A percentile compares a stretch with the other conserved stretches of the same genome.
These are phyloP conservation scores for Monosporascus sp. DNA, from an alignment of 2,329 filamentous ascomycete genomes.

Conservation along the genomic window DNA sequence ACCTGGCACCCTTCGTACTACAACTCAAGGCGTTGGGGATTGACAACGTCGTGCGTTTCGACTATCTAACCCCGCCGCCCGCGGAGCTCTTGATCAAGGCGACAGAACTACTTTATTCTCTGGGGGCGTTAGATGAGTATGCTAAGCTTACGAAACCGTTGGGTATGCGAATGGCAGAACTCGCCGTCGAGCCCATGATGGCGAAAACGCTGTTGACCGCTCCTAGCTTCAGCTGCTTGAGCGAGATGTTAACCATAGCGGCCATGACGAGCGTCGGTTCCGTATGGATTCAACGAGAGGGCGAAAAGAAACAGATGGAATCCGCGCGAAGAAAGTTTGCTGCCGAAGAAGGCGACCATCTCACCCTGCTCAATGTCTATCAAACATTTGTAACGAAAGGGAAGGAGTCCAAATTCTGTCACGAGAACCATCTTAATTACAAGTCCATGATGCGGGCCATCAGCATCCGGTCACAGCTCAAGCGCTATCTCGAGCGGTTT, in stretches of 20 bases:
- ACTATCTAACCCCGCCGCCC: conserved; percentile 82
- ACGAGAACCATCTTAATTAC: conserved; percentile 81
- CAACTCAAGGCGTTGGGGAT: conserved; percentile 94
- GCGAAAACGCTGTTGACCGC: conserved; percentile 79
- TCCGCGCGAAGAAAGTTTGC: conserved; percentile 75
- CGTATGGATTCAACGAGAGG: conserved; percentile 77
- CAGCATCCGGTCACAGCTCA: conserved; percentile 80
- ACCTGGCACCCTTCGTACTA: conserved; percentile 80
- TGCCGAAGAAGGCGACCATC: conserved; percentile 87
- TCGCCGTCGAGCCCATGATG: conserved; percentile 94
- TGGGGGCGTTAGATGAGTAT: conserved; percentile 83
- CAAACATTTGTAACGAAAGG: conserved; percentile 80
- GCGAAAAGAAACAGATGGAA: conserved; percentile 70
- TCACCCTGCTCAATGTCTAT: conserved; percentile 91
- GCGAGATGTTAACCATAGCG: conserved; percentile 84
- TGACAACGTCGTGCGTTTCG: conserved; percentile 87
- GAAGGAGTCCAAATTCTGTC: conserved; percentile 81
- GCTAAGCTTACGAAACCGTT: conserved; percentile 85
- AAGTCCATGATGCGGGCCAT: conserved; percentile 77
- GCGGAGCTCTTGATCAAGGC: conserved; percentile 79
- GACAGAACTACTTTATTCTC: conserved; percentile 78
- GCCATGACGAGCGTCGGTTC: conserved; percentile 87
- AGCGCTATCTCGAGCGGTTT: conserved; percentile 81
- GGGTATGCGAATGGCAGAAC: conserved; percentile 86
- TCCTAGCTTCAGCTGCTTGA: conserved; percentile 68